Evolutionary conservation across 441 rosid genomes (phyloP).

Genomic region (Brassica hybrid): DNA sequence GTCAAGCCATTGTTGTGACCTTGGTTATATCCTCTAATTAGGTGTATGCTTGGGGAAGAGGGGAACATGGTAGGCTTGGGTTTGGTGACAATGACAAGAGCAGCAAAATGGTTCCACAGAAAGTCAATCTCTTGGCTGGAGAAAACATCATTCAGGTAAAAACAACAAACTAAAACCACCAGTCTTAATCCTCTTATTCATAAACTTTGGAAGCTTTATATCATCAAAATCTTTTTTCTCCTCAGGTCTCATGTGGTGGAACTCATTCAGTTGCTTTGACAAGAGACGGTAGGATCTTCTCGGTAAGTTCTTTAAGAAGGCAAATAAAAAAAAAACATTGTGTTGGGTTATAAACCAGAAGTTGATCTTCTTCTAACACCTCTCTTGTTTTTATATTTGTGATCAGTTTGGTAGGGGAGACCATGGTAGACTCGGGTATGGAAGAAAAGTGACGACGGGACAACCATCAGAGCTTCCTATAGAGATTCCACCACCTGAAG

Average conservation of each 20-base stretch:
- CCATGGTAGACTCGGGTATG: conserved; percentile 94
- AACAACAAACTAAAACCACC: neutral
- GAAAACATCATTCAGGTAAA: conserved; percentile 84
- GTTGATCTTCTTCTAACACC: neutral
- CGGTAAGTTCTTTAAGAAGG: conserved; percentile 61
- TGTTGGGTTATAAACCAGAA: conserved; percentile 8
- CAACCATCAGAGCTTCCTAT: conserved; percentile 92
- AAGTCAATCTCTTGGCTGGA: conserved; percentile 82
- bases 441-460: conserved; percentile 88
- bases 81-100: conserved; percentile 98
- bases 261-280: conserved; percentile 99
- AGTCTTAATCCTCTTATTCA: neutral
- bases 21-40: conserved; percentile 35
- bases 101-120: conserved; percentile 98
- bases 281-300: conserved; percentile 78
- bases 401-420: conserved; percentile 96
- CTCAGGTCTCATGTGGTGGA: conserved; percentile 96
- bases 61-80: conserved; percentile 98
- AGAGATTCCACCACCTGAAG: conserved; percentile 56
- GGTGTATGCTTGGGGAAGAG: conserved; percentile 99
- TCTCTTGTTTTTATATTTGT: conserved; percentile 10
- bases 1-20: conserved; percentile 15
- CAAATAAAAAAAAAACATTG: neutral
- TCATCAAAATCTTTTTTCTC: conserved; percentile 20
- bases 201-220: conserved; percentile 7